phyloP scores from a whole-genome alignment of 169 alveolate species.

The Plasmodium gallinaceum region DNA sequence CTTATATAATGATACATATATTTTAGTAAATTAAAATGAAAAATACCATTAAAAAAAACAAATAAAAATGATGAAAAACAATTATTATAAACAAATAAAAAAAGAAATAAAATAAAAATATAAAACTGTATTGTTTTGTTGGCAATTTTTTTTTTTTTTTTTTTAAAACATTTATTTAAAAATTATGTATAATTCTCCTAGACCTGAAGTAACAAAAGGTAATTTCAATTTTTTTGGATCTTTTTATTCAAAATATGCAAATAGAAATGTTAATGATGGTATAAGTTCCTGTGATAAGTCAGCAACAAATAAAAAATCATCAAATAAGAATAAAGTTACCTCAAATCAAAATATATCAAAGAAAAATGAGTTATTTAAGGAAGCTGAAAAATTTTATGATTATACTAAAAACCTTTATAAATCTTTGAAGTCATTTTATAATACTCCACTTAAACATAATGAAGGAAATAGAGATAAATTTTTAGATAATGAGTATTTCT shows the following conservation, averaged over 20 bases:
- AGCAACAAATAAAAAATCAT: background rate
- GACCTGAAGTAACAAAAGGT: slow-evolving; percentile 38
- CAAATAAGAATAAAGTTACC: background rate
- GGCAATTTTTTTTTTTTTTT: slow-evolving; percentile 37
- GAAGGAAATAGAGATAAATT: background rate
- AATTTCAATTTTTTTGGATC: slow-evolving; percentile 45
- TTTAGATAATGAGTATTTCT: slow-evolving; percentile 23
- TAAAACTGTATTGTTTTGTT: background rate
- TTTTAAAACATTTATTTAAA: slow-evolving; percentile 15
- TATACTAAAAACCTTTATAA: slow-evolving; percentile 15
- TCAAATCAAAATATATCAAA: background rate
- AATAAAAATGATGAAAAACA: background rate
- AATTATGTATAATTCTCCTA: slow-evolving; percentile 43
- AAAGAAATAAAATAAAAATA: background rate
- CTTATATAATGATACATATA: too few species aligned
- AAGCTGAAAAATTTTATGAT: background rate
- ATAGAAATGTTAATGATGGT: slow-evolving; percentile 19
- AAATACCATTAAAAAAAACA: background rate
- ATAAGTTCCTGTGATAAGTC: background rate
- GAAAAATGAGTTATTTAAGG: background rate
- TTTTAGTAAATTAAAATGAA: too few species aligned
- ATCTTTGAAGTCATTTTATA: slow-evolving; percentile 33
- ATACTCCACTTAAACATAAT: slow-evolving; percentile 5
- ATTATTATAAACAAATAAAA: background rate
- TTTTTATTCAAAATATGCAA: slow-evolving; percentile 43